A percentile compares a stretch with the other conserved stretches of the same genome.
Evolutionary conservation across 306 rosid genomes (phyloP).

Genomic region (Potentilla sterilis): DNA sequence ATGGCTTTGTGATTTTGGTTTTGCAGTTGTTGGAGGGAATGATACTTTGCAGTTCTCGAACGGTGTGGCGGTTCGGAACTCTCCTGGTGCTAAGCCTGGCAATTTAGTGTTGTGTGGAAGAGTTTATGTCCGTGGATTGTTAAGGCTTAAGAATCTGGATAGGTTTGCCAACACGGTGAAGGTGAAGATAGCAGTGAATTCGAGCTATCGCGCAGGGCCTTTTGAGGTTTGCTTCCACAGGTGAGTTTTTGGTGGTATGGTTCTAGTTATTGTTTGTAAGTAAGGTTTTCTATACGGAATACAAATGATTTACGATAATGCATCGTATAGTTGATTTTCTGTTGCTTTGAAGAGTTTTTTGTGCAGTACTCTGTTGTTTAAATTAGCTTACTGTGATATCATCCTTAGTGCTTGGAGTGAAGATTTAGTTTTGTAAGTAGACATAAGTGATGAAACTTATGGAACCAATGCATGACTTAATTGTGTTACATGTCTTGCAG

Average conservation of each 20-base stretch:
- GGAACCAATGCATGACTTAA: neutral
- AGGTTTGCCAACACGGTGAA: conserved; percentile 58
- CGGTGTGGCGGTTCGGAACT: conserved; percentile 53
- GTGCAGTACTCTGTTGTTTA: neutral
- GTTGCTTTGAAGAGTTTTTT: conserved; percentile 4
- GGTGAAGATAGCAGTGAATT: conserved; percentile 53
- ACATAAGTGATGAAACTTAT: neutral
- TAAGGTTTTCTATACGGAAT: conserved; percentile 1
- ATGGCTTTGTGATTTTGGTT: neutral
- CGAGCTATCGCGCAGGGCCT: conserved; percentile 38
- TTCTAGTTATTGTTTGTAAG: neutral
- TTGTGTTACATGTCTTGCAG: conserved; percentile 40
- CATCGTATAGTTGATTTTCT: neutral
- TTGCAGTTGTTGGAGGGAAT: conserved; percentile 52
- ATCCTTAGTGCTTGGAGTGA: neutral
- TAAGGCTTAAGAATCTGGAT: conserved; percentile 58
- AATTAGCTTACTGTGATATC: neutral
- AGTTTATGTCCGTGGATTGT: conserved; percentile 57
- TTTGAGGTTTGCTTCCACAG: conserved; percentile 83
- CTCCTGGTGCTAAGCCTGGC: conserved; percentile 70
- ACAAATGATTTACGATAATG: neutral
- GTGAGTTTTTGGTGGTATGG: conserved; percentile 38
- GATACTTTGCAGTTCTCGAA: conserved; percentile 47
- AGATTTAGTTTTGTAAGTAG: neutral
- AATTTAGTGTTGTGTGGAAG: conserved; percentile 57